Base-by-base conservation (phyloP, 352 stramenopile species). In the Globisporangium parvum region DNA sequence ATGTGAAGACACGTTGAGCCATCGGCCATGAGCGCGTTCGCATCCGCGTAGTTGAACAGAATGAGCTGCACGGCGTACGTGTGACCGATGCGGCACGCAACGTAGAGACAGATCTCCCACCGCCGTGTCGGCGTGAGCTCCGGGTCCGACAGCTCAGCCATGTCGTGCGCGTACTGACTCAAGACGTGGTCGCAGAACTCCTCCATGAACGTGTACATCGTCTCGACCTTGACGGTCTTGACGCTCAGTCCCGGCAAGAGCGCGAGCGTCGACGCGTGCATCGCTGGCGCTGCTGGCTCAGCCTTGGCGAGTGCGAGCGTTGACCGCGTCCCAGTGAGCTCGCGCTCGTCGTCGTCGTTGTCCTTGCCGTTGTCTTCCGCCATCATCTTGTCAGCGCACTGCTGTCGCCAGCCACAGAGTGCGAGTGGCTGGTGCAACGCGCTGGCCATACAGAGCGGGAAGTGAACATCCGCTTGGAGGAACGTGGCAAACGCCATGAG, bases 121-220 rank as follows among this genome's bases (percentile, higher is more conserved):
- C 74, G 75, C 2, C 81, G 73, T 20, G 71, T 26, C 21, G 65
- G 31, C 5, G 75, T 75, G 49, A 91, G 73, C 2, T 73, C 67
- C 17, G 70, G 64, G 18, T 56, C 63, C 33, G 73, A 57, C 3
- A 91, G 53, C 59, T 89, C 79, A 2, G 62, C 67, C 46, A 91
- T 85, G 55, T 89, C 79, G 50, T 63, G 66, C 24, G 74, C 78
- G 53, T 87, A 85, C 49, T 88, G 73, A 24, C 52, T 69, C 23
- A 89, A 57, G 26, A 88, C 65, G 12, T 83, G 76, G 28, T 89
- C 73, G 57, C 81, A 85, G 51, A 88, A 91, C 47, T 91, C 81
- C 53, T 91, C 81, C 65, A 91, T 75, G 66, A 89, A 88, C 51
- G 77, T 79, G 57, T 89, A 70, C 69, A 89, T 74, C 9, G 81